These are phyloP conservation scores for Blastomyces percursus DNA, from an alignment of 2,329 filamentous ascomycete genomes.

Conservation along the genomic window DNA sequence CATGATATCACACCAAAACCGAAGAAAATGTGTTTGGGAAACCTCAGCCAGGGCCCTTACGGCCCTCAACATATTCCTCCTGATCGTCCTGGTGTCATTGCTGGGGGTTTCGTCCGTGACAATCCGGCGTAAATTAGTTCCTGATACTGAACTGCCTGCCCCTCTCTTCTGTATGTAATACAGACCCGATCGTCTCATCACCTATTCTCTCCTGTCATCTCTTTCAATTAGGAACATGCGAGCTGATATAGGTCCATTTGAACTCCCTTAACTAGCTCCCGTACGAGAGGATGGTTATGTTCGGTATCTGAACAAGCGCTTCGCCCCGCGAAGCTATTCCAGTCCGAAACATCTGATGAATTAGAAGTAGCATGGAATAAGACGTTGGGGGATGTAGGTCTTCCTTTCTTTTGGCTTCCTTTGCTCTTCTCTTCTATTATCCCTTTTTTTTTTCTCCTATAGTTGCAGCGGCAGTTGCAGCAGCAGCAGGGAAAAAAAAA, in stretches of 20 bases:
- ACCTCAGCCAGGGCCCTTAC: background rate
- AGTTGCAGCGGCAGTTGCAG: background rate
- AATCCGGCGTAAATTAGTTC: background rate
- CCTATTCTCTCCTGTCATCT: background rate
- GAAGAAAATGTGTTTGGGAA: background rate
- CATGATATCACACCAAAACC: background rate
- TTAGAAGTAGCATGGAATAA: conserved; percentile 11
- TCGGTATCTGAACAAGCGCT: conserved; percentile 10
- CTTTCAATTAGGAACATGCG: background rate
- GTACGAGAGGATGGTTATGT: conserved; percentile 10
- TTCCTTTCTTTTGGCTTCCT: background rate
- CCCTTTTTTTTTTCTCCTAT: background rate
- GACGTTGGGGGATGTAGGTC: conserved; percentile 8
- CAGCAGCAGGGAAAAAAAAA: background rate
- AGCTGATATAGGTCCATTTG: background rate
- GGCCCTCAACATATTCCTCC: background rate
- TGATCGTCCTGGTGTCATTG: background rate
- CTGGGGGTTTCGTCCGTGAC: background rate
- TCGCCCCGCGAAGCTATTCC: conserved; percentile 11
- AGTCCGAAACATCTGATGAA: conserved; percentile 10
- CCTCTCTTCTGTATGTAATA: conserved; percentile 7
- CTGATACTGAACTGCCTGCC: background rate
- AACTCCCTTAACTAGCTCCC: conserved; percentile 1
- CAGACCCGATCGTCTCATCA: too few species aligned
- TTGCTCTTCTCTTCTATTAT: background rate